phyloP scores from a whole-genome alignment of 306 rosid genomes.

The Cucumis sativus region Cucumber_9930_V3 NC_026659.2:25776501-25777000 shows the following conservation, averaged over 20 bases:
- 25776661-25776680: neutral
- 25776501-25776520: conserved; percentile 44
- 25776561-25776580: conserved; percentile 20
- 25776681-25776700: neutral
- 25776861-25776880: conserved; percentile 72
- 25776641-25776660: neutral
- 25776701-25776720: neutral
- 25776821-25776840: conserved; percentile 72
- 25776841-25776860: conserved; percentile 65
- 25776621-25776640: neutral
- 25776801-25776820: conserved; percentile 40
- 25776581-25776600: neutral
- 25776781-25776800: conserved; percentile 60
- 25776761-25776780: conserved; percentile 55
- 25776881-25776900: conserved; percentile 79
- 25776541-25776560: conserved; percentile 51
- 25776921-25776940: conserved; percentile 92
- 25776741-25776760: conserved; percentile 5
- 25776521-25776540: conserved; percentile 69
- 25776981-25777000: conserved; percentile 82
- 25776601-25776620: neutral
- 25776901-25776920: conserved; percentile 82
- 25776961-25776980: conserved; percentile 90
- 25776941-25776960: conserved; percentile 95
- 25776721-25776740: neutral